Evolutionary conservation across 108 stramenopile genomes (phyloP).

Genomic region (Pseudonitzschia delicatissima): DNA sequence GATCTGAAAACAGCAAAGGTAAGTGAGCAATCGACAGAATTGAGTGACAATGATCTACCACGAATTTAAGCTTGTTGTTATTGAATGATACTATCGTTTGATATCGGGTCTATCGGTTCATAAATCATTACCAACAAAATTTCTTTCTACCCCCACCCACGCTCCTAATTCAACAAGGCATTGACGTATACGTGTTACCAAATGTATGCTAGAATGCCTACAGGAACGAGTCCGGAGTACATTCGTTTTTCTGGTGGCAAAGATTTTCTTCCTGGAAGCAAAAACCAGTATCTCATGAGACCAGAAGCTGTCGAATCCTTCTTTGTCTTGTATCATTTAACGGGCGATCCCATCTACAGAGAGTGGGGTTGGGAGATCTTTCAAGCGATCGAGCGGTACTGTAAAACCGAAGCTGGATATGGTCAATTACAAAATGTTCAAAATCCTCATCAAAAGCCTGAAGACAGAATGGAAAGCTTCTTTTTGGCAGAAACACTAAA

Average conservation of each 20-base stretch:
- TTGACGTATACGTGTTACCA: constrained; percentile 94
- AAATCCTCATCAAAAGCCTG: constrained; percentile 26
- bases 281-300: constrained; percentile 82
- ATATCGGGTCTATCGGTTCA: too few species aligned
- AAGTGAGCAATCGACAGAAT: too few species aligned
- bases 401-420: constrained; percentile 77
- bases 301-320: constrained; percentile 89
- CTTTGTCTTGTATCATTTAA: constrained; percentile 68
- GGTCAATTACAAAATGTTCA: constrained; percentile 72
- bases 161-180: constrained; percentile 55
- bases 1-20: constrained; percentile 72
- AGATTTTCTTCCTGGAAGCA: constrained; percentile 64
- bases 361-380: constrained; percentile 98
- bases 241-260: constrained; percentile 49
- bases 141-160: too few species aligned
- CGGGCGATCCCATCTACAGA: constrained; percentile 94
- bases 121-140: too few species aligned
- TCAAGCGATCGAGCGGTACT: constrained; percentile 89
- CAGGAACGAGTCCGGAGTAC: constrained; percentile 90
- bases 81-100: too few species aligned
- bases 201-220: constrained; percentile 84
- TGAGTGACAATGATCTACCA: too few species aligned
- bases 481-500: constrained; percentile 97
- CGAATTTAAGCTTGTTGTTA: too few species aligned
- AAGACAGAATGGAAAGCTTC: constrained; percentile 94